phyloP scores from a whole-genome alignment of 176 grass and related monocot species.

The Bonia amplexicaulis region DNA sequence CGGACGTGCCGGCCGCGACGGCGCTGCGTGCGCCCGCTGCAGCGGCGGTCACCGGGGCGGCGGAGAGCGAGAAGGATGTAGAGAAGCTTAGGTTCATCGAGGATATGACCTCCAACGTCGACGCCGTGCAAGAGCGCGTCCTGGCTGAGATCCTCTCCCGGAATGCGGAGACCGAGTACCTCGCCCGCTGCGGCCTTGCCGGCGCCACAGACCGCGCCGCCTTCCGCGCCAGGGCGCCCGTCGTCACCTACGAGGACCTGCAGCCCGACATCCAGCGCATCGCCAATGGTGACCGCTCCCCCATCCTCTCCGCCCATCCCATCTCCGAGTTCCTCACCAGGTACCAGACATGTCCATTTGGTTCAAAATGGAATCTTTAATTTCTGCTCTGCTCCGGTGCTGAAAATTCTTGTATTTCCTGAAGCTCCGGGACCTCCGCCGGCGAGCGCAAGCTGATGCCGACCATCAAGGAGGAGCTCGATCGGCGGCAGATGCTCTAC shows the following conservation, averaged over 20 bases:
- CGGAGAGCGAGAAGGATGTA: constrained; percentile 23
- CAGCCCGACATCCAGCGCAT: constrained; percentile 67
- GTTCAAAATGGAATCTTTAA: background rate
- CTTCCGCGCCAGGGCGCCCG: constrained; percentile 50
- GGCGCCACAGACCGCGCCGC: constrained; percentile 42
- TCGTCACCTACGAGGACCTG: constrained; percentile 76
- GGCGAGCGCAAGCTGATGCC: constrained; percentile 72
- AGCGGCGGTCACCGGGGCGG: background rate
- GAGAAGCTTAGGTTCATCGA: constrained; percentile 68
- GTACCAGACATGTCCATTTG: background rate
- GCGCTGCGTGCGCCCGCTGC: constrained; percentile 11
- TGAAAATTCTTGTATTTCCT: background rate
- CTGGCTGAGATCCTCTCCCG: constrained; percentile 54
- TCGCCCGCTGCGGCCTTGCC: constrained; percentile 42
- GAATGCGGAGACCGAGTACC: constrained; percentile 61
- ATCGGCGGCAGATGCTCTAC: constrained; percentile 50
- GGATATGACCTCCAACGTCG: constrained; percentile 52
- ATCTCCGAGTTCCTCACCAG: constrained; percentile 76
- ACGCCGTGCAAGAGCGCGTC: constrained; percentile 45
- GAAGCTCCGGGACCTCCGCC: constrained; percentile 56
- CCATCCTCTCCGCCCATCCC: constrained; percentile 58
- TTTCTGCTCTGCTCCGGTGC: background rate
- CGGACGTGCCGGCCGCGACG: constrained; percentile 37
- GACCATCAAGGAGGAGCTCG: constrained; percentile 57
- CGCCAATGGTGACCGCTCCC: constrained; percentile 68